These are phyloP conservation scores for Stromatinia cepivora DNA, from an alignment of 2,329 filamentous ascomycete genomes.

Conservation along the genomic window DNA sequence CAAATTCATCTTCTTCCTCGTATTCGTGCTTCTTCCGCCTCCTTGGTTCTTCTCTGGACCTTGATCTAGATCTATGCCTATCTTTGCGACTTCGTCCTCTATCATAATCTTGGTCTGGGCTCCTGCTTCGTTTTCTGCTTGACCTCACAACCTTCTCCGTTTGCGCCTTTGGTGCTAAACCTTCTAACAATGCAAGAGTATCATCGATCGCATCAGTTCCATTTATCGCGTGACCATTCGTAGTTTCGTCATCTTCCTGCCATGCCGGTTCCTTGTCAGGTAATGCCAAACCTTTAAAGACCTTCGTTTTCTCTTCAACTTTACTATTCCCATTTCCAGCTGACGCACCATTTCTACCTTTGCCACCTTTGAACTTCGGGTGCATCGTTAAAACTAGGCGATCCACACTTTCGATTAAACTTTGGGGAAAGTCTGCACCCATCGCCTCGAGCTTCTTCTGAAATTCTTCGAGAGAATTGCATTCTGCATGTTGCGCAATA, in stretches of 20 bases:
- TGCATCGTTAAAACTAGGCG: conserved; percentile 87
- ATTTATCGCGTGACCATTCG: conserved; percentile 42
- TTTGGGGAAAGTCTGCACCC: conserved; percentile 76
- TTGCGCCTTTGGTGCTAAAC: conserved; percentile 67
- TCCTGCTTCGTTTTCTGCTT: conserved; percentile 55
- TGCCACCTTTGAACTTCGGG: conserved; percentile 80
- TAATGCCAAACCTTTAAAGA: conserved; percentile 88
- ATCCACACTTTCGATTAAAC: conserved; percentile 87
- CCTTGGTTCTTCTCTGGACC: conserved; percentile 49
- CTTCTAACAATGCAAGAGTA: conserved; percentile 88
- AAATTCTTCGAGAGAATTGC: conserved; percentile 69
- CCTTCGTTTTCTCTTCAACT: conserved; percentile 71
- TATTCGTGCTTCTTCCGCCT: conserved; percentile 50
- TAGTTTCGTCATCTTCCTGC: conserved; percentile 49
- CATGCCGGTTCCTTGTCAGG: conserved; percentile 70
- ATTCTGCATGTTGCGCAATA: conserved; percentile 83
- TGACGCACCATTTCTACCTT: conserved; percentile 51
- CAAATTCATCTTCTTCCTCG: conserved; percentile 60
- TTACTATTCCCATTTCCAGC: conserved; percentile 47
- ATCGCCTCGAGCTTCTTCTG: conserved; percentile 71
- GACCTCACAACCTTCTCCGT: conserved; percentile 40
- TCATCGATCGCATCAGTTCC: conserved; percentile 78
- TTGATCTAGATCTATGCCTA: conserved; percentile 53
- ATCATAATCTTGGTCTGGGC: conserved; percentile 46
- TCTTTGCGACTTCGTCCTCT: conserved; percentile 43